phyloP scores from a whole-genome alignment of 2,329 filamentous ascomycete species.

The Ophiostoma sp. region DNA sequence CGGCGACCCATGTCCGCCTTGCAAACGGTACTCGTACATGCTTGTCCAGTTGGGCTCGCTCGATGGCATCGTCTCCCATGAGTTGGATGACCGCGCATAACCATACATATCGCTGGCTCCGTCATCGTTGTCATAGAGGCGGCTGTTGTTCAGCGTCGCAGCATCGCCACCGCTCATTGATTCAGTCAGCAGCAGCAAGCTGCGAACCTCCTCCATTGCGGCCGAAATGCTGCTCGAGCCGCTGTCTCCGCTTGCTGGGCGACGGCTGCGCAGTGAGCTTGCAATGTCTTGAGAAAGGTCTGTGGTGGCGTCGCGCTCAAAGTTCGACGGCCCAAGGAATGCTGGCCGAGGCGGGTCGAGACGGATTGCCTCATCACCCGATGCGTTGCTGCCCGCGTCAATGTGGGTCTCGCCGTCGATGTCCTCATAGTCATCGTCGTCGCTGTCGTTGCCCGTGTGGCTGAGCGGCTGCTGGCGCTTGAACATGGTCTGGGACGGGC shows the following conservation, averaged over 20 bases:
- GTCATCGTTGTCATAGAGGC: neutral
- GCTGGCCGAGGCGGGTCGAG: constrained; percentile 23
- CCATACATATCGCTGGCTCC: neutral
- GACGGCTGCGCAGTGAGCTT: constrained; percentile 20
- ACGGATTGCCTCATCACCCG: constrained; percentile 19
- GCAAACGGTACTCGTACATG: constrained; percentile 20
- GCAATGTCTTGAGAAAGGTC: constrained; percentile 25
- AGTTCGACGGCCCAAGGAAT: constrained; percentile 5
- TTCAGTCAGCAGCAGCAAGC: constrained; percentile 22
- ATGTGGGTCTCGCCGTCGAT: constrained; percentile 8
- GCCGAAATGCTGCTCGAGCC: constrained; percentile 25
- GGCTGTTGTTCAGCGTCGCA: neutral
- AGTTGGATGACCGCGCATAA: constrained; percentile 21
- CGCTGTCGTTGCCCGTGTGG: constrained; percentile 10
- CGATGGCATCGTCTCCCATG: constrained; percentile 26
- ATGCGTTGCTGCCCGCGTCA: constrained; percentile 1
- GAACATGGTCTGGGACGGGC: neutral
- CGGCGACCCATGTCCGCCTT: neutral
- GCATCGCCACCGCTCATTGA: constrained; percentile 10
- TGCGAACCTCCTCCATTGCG: constrained; percentile 27
- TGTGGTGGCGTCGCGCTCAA: constrained; percentile 13
- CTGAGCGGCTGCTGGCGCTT: neutral
- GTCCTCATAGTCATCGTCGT: constrained; percentile 3
- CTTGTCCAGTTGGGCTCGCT: constrained; percentile 27
- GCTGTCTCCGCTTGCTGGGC: constrained; percentile 17